These are phyloP conservation scores for Lodderomyces theae DNA, from an alignment of 1,139 yeast genomes.

Conservation along the genomic window DNA sequence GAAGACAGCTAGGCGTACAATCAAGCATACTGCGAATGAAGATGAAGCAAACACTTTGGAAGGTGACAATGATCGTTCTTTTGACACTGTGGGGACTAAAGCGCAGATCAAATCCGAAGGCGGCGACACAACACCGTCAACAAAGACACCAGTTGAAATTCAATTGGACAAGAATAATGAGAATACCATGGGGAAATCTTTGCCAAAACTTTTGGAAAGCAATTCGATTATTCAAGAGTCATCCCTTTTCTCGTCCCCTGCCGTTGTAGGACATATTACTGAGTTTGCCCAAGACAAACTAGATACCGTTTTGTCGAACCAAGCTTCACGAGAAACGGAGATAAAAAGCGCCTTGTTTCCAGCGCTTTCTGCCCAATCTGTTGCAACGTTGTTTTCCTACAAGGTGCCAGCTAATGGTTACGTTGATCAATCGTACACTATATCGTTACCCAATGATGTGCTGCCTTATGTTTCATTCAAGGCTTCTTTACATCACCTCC, in stretches of 20 bases:
- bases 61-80: too few species aligned
- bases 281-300: constrained; percentile 27
- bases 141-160: constrained; percentile 12
- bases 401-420: constrained; percentile 45
- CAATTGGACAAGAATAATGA: constrained; percentile 15
- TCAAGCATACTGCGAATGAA: constrained; percentile 19
- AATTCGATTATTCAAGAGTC: constrained; percentile 38
- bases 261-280: constrained; percentile 24
- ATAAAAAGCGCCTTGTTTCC: constrained; percentile 35
- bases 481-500: constrained; percentile 41
- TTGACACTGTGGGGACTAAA: too few species aligned
- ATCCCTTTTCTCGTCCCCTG: constrained; percentile 35
- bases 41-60: too few species aligned
- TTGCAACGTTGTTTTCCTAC: constrained; percentile 43
- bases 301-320: constrained; percentile 14
- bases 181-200: constrained; percentile 32
- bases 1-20: constrained; percentile 21
- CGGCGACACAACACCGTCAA: constrained; percentile 13
- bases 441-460: constrained; percentile 44
- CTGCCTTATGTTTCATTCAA: constrained; percentile 45
- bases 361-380: constrained; percentile 24
- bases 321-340: constrained; percentile 23
- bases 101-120: too few species aligned
- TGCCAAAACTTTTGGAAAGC: constrained; percentile 22
- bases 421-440: constrained; percentile 39